Evolutionary conservation across 2,329 filamentous ascomycete genomes (phyloP), one percentile per base, ranked within the genome.

Genomic region (Trichophyton verrucosum): DNA sequence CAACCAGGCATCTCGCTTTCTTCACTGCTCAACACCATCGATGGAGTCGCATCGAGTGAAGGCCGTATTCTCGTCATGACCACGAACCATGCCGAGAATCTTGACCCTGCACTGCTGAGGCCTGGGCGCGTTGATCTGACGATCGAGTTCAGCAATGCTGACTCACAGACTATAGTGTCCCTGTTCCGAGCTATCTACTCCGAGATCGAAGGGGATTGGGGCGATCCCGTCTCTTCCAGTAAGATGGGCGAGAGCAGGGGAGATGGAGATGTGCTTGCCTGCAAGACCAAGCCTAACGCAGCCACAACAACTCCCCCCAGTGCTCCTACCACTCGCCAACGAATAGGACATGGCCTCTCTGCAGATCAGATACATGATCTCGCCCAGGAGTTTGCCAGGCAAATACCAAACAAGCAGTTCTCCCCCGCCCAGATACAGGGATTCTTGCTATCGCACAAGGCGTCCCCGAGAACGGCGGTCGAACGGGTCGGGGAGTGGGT

Each of bases 21-120:
- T 0, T 85, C 83, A 0, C 73, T 89, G 0, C 75, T 89, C 27
- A 89, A 89, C 63, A 82, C 85, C 7, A 80, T 89, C 8, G 86
- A 89, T 64, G 86, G 86, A 1, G 84, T 88, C 0, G 85, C 84
- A 0, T 84, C 83, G 0, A 81, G 82, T 61, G 86, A 89, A 73
- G 86, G 86, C 27, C 27, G 27, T 30, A 30, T 30, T 30, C 27
- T 30, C 27, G 6, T 30, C 27, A 30, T 30, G 85, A 89, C 86
- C 0, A 86, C 85, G 30, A 89, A 89, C 66, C 78, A 81, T 57
- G 80, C 27, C 6, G 83, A 88, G 57, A 79, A 81, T 58, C 79
- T 89, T 0, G 85, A 89, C 66, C 73, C 77, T 1, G 86, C 85
- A 0, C 75, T 89, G 0, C 77, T 87, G 8, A 78, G 86, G 0